A percentile compares a stretch with the other conserved stretches of the same genome.
Conservation (phyloP, 2,329 filamentous ascomycete species). For the Geosmithia putterillii region DNA sequence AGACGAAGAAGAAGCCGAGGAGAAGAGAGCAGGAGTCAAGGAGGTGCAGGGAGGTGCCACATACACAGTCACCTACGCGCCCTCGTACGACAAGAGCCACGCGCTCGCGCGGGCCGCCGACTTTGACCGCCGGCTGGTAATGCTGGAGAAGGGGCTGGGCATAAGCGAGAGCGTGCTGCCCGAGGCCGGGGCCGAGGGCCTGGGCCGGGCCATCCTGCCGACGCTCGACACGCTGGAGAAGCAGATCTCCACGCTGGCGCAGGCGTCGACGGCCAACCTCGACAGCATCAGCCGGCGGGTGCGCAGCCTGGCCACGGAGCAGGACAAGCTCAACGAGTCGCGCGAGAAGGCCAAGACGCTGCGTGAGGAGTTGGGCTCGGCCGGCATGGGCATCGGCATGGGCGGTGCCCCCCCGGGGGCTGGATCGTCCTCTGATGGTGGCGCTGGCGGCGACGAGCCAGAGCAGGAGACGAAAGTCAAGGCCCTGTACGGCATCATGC, state of each 20-base stretch:
- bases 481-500: constrained; percentile 76
- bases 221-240: constrained; percentile 70
- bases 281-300: constrained; percentile 61
- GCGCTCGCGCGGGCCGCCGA: constrained; percentile 71
- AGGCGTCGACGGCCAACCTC: constrained; percentile 59
- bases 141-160: constrained; percentile 72
- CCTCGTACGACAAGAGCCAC: constrained; percentile 53
- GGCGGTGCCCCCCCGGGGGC: too few species aligned
- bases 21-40: not conserved
- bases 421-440: not conserved
- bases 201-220: constrained; percentile 62
- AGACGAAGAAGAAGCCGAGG: not conserved
- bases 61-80: constrained; percentile 54
- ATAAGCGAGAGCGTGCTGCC: constrained; percentile 58
- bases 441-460: constrained; percentile 26
- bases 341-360: constrained; percentile 49
- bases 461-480: constrained; percentile 83
- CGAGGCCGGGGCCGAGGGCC: constrained; percentile 42
- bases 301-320: constrained; percentile 57
- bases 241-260: constrained; percentile 64
- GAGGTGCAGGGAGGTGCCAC: constrained; percentile 22
- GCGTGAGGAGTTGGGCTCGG: constrained; percentile 42
- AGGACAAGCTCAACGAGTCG: constrained; percentile 57
- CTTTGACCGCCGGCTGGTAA: constrained; percentile 70
- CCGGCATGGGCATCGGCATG: constrained; percentile 23